Percentiles rank a stretch among this genome's conserved stretches.
Conservation (phyloP, 306 rosid species). For the Pachyrhizus erosus region DNA sequence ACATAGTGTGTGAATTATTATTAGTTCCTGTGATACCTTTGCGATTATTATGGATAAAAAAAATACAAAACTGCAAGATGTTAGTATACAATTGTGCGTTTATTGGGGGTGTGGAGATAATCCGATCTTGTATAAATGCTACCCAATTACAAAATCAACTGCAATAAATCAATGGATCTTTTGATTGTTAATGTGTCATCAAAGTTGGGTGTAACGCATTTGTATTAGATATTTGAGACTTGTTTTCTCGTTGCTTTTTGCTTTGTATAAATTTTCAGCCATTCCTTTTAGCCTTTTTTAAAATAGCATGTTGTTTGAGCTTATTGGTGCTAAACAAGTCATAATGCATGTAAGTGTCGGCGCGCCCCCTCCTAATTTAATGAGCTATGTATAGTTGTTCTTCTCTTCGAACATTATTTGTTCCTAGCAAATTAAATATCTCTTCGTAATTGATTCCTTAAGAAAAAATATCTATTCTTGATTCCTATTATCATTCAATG, state of each 20-base stretch:
- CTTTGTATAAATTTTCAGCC: not conserved
- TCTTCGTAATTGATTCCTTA: conserved; percentile 11
- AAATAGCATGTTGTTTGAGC: not conserved
- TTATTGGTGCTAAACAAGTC: not conserved
- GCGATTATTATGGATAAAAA: too few species aligned
- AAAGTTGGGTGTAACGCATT: not conserved
- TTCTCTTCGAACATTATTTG: not conserved
- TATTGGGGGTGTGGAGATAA: not conserved
- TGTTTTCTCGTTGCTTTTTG: not conserved
- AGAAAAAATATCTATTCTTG: not conserved
- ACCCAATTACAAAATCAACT: not conserved
- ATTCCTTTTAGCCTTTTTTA: not conserved
- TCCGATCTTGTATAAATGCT: not conserved
- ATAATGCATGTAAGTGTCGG: not conserved
- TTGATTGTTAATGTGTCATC: not conserved
- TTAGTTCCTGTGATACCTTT: too few species aligned
- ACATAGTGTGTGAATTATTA: too few species aligned
- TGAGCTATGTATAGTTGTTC: not conserved
- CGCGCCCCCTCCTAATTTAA: not conserved
- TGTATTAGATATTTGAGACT: not conserved
- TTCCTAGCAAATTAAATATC: not conserved
- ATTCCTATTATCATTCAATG: conserved; percentile 22
- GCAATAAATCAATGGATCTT: not conserved
- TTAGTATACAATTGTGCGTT: not conserved
- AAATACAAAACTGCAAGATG: too few species aligned